A percentile compares a stretch with the other conserved stretches of the same genome.
phyloP scores from a whole-genome alignment of 176 grass and related monocot genomes.

The Carex kokanica region DNA sequence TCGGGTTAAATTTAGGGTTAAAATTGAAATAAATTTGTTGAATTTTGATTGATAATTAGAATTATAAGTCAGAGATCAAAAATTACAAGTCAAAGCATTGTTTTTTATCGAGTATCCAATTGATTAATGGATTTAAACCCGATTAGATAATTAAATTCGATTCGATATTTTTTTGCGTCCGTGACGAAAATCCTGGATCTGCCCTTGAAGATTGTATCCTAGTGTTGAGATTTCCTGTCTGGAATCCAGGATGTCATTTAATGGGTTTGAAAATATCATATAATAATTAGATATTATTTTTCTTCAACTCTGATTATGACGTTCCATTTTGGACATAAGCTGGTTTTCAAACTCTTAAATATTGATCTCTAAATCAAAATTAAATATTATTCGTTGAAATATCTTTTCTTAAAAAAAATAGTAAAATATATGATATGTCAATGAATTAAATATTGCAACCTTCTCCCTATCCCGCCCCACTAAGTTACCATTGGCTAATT shows the following conservation, averaged over 20 bases:
- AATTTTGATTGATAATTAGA: too few species aligned
- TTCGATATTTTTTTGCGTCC: too few species aligned
- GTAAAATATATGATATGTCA: background rate
- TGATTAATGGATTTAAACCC: too few species aligned
- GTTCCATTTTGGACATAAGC: background rate
- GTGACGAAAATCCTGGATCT: too few species aligned
- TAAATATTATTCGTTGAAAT: background rate
- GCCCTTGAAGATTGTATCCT: too few species aligned
- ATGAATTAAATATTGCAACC: background rate
- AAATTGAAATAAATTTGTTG: too few species aligned
- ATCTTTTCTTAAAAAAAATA: background rate
- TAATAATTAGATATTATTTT: background rate
- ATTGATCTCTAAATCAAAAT: background rate
- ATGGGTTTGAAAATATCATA: background rate
- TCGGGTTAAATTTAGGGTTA: too few species aligned
- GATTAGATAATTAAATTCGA: too few species aligned
- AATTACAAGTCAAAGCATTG: too few species aligned
- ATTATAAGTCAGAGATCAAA: too few species aligned
- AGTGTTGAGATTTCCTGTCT: too few species aligned
- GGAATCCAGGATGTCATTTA: background rate
- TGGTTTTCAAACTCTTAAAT: background rate
- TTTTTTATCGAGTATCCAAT: too few species aligned
- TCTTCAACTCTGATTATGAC: background rate
- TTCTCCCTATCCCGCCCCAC: background rate
- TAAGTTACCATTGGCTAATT: background rate